Evolutionary conservation across 2,329 filamentous ascomycete species (phyloP).

Genomic region (Colletotrichum coccodes): DNA sequence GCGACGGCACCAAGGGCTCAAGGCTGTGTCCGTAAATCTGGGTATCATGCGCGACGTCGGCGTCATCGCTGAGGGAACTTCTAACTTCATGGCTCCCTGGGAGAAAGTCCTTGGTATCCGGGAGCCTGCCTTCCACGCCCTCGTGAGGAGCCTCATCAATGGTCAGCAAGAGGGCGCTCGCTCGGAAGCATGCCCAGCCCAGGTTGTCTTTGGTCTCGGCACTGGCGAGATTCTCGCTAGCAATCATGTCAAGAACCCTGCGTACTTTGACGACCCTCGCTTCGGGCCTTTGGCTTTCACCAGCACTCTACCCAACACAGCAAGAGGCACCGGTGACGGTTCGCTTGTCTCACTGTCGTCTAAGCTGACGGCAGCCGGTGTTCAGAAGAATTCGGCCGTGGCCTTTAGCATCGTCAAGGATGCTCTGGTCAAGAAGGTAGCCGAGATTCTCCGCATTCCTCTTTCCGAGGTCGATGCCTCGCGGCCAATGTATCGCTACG

Average conservation of each 20-base stretch:
- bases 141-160: too few relatives aligned
- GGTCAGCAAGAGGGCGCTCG: too few relatives aligned
- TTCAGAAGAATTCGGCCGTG: conserved; percentile 41
- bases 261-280: conserved; percentile 59
- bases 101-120: too few relatives aligned
- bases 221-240: too few relatives aligned
- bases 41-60: conserved; percentile 51
- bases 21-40: conserved; percentile 51
- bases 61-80: conserved; percentile 52
- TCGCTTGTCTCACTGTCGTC: conserved; percentile 23
- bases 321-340: conserved; percentile 5
- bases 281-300: conserved; percentile 61
- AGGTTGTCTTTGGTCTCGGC: too few relatives aligned
- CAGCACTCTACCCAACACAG: conserved; percentile 19
- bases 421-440: conserved; percentile 40
- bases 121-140: too few relatives aligned
- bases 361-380: conserved; percentile 43
- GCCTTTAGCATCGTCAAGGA: conserved; percentile 47
- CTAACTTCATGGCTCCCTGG: too few relatives aligned
- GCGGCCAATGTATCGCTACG: conserved; percentile 34
- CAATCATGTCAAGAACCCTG: too few relatives aligned
- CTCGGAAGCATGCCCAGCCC: too few relatives aligned
- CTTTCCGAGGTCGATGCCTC: conserved; percentile 34
- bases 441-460: conserved; percentile 5
- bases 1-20: conserved; percentile 45